A percentile compares a stretch with the other conserved stretches of the same genome.
phyloP scores from a whole-genome alignment of 2,329 filamentous ascomycete species.

The Aspergillus carbonarius region DNA sequence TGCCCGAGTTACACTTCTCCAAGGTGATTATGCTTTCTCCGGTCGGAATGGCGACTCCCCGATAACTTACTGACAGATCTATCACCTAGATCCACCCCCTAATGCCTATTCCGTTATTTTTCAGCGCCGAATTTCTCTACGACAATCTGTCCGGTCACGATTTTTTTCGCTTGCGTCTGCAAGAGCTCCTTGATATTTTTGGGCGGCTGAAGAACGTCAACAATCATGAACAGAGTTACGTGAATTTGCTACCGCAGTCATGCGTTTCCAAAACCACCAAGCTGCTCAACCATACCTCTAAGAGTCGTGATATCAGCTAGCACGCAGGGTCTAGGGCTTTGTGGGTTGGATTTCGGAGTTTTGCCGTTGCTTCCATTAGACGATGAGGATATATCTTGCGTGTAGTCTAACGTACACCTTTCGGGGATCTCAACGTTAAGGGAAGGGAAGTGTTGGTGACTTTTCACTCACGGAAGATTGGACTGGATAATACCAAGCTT shows the following conservation, averaged over 20 bases:
- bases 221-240: slow-evolving; percentile 1
- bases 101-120: slow-evolving; percentile 23
- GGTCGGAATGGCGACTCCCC: background rate
- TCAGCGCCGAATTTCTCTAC: slow-evolving; percentile 24
- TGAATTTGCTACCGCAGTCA: slow-evolving; percentile 2
- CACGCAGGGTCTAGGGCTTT: too few relatives aligned
- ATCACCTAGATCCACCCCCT: slow-evolving; percentile 20
- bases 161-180: slow-evolving; percentile 9
- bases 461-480: too few relatives aligned
- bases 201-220: slow-evolving; percentile 22
- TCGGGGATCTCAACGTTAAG: too few relatives aligned
- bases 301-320: too few relatives aligned
- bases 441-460: too few relatives aligned
- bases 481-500: too few relatives aligned
- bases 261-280: background rate
- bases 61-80: background rate
- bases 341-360: too few relatives aligned
- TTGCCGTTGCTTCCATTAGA: too few relatives aligned
- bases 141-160: slow-evolving; percentile 1
- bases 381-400: too few relatives aligned
- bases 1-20: slow-evolving; percentile 13
- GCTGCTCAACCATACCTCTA: background rate
- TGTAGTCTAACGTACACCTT: too few relatives aligned
- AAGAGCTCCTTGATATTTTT: slow-evolving; percentile 13
- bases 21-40: slow-evolving; percentile 6